Percentiles rank a stretch among this genome's conserved stretches.
Evolutionary conservation across 2,329 filamentous ascomycete species (phyloP).

Genomic region (Aspergillus quadrilineatus): DNA sequence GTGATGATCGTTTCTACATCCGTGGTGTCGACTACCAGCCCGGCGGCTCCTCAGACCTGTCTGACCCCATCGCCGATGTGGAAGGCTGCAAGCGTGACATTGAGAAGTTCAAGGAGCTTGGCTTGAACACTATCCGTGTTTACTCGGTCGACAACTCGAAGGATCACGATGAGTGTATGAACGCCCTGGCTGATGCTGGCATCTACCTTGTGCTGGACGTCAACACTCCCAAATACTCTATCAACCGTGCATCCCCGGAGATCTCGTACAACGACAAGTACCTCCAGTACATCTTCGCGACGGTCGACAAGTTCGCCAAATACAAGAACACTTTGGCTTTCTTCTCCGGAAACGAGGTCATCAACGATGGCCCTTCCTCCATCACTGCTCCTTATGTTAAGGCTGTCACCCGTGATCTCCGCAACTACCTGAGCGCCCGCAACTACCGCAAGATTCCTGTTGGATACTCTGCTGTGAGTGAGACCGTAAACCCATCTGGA

Average conservation of each 20-base stretch:
- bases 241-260: conserved; percentile 73
- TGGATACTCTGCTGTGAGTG: conserved; percentile 61
- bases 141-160: conserved; percentile 88
- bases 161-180: conserved; percentile 84
- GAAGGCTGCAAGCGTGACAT: conserved; percentile 76
- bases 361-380: conserved; percentile 68
- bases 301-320: conserved; percentile 76
- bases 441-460: conserved; percentile 68
- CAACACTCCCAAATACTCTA: conserved; percentile 85
- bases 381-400: conserved; percentile 71
- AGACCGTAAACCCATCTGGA: not conserved
- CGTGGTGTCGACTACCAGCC: conserved; percentile 64
- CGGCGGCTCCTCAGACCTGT: conserved; percentile 60
- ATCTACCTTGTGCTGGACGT: conserved; percentile 92
- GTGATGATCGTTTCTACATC: conserved; percentile 56
- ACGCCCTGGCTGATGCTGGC: conserved; percentile 71
- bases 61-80: conserved; percentile 74
- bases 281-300: conserved; percentile 82
- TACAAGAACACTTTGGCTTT: conserved; percentile 87
- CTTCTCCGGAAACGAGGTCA: conserved; percentile 80
- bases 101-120: conserved; percentile 75
- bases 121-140: conserved; percentile 87
- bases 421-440: conserved; percentile 64
- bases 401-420: conserved; percentile 74
- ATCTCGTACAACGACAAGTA: conserved; percentile 84